Evolutionary conservation across 1,139 yeast genomes (phyloP).

Genomic region (Wickerhamomyces sp.): DNA sequence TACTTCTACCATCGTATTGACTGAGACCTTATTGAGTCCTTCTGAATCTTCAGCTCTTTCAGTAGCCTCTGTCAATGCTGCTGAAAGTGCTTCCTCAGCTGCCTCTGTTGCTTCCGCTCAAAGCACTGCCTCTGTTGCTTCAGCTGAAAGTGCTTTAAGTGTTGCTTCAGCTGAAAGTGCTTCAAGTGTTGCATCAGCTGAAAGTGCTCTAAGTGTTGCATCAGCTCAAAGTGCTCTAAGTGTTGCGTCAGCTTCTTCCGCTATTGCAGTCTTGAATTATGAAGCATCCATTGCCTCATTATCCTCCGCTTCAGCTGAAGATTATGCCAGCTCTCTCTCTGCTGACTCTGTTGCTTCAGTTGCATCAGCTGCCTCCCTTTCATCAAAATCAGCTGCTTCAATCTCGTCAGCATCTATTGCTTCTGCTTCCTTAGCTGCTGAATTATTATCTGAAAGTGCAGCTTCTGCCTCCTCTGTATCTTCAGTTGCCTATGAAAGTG

Average conservation of each 20-base stretch:
- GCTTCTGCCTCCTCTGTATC: conserved; percentile 20
- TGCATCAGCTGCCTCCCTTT: conserved; percentile 12
- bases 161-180: background rate
- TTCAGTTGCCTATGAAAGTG: conserved; percentile 9
- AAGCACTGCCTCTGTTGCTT: conserved; percentile 9
- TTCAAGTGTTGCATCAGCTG: too few species aligned
- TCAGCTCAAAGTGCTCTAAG: background rate
- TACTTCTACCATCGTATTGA: conserved; percentile 21
- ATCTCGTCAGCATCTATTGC: conserved; percentile 7
- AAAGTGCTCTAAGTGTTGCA: background rate
- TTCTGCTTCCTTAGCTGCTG: conserved; percentile 5
- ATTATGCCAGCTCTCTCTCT: conserved; percentile 2
- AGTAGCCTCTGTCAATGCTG: conserved; percentile 8
- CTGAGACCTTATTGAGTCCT: conserved; percentile 21
- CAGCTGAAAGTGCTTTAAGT: background rate
- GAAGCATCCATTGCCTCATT: conserved; percentile 7
- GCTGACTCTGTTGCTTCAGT: conserved; percentile 6
- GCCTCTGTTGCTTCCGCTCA: too few species aligned
- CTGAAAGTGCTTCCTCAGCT: conserved; percentile 6
- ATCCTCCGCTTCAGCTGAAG: conserved; percentile 3
- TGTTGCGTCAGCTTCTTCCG: conserved; percentile 5
- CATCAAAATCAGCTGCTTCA: conserved; percentile 5
- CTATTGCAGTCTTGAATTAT: conserved; percentile 4
- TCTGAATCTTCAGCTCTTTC: conserved; percentile 20
- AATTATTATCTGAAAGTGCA: conserved; percentile 8